Evolutionary conservation across 768 basidiomycete species (phyloP).

Genomic region (Basidioascus undulatus): DNA sequence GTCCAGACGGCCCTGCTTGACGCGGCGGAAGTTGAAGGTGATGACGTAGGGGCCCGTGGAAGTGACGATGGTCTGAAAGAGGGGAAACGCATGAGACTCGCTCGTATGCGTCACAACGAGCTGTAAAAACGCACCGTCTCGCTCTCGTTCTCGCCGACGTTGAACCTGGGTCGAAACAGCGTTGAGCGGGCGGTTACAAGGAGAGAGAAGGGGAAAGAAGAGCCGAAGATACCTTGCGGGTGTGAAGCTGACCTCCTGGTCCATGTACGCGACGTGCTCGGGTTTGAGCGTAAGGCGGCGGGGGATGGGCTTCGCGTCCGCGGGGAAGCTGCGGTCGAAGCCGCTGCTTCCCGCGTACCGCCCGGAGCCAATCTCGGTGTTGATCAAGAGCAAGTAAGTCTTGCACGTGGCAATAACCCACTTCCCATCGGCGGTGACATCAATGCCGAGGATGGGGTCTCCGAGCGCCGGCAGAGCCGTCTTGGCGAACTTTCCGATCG

Average conservation of each 20-base stretch:
- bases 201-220: slow-evolving; percentile 1
- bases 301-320: slow-evolving; percentile 74
- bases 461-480: slow-evolving; percentile 86
- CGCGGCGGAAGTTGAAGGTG: slow-evolving; percentile 91
- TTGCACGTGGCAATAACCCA: slow-evolving; percentile 90
- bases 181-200: neutral
- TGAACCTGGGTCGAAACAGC: slow-evolving; percentile 37
- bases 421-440: slow-evolving; percentile 78
- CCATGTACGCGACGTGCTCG: slow-evolving; percentile 90
- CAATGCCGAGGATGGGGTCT: slow-evolving; percentile 82
- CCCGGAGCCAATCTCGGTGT: slow-evolving; percentile 81
- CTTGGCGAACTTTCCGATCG: slow-evolving; percentile 96
- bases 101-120: slow-evolving; percentile 4
- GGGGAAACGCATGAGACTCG: too few relatives aligned
- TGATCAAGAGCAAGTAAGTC: slow-evolving; percentile 78
- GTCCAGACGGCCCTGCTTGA: slow-evolving; percentile 73
- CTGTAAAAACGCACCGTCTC: too few relatives aligned
- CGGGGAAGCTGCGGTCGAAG: slow-evolving; percentile 89
- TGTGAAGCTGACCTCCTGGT: slow-evolving; percentile 41
- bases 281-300: slow-evolving; percentile 60
- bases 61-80: too few relatives aligned
- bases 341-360: slow-evolving; percentile 47
- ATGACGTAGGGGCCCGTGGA: slow-evolving; percentile 62
- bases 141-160: slow-evolving; percentile 59
- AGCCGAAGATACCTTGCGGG: slow-evolving; percentile 47